phyloP scores from a whole-genome alignment of 768 basidiomycete genomes.

The Saitozyma podzolica region DNA sequence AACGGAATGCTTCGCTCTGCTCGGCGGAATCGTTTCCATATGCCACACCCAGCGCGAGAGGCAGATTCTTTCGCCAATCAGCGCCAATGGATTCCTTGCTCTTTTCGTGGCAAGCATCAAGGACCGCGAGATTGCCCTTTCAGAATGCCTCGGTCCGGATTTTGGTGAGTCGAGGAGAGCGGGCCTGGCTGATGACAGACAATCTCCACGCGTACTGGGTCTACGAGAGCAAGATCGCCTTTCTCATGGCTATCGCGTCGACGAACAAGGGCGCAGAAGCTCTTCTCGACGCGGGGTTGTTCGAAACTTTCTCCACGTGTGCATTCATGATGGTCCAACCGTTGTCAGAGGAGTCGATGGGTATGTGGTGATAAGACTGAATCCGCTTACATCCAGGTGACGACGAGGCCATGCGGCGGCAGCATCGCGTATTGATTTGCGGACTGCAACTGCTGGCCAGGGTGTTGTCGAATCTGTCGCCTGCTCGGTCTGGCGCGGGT shows the following conservation, averaged over 20 bases:
- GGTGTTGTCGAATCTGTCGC: conserved; percentile 67
- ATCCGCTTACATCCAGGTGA: conserved; percentile 3
- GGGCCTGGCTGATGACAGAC: conserved; percentile 57
- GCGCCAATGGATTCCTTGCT: conserved; percentile 67
- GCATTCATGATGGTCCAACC: conserved; percentile 85
- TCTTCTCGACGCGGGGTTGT: conserved; percentile 72
- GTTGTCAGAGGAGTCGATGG: background rate
- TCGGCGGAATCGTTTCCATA: conserved; percentile 76
- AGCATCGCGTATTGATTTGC: conserved; percentile 87
- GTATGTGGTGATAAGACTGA: conserved; percentile 5
- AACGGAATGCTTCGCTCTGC: conserved; percentile 86
- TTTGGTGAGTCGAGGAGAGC: conserved; percentile 64
- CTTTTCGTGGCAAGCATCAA: conserved; percentile 82
- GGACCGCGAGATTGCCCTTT: conserved; percentile 73
- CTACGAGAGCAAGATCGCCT: conserved; percentile 90
- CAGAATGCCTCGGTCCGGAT: conserved; percentile 79
- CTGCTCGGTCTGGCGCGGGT: conserved; percentile 26
- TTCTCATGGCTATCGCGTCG: conserved; percentile 81
- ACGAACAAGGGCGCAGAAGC: conserved; percentile 80
- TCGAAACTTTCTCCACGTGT: conserved; percentile 74
- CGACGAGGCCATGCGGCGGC: conserved; percentile 63
- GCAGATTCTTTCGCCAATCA: conserved; percentile 60
- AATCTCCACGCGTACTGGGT: conserved; percentile 89
- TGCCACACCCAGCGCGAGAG: conserved; percentile 71
- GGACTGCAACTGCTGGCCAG: conserved; percentile 77